Evolutionary conservation across 164 flowering plant genomes (phyloP), one percentile per base, ranked within the genome.

Genomic region (Vitis rupestris): DNA sequence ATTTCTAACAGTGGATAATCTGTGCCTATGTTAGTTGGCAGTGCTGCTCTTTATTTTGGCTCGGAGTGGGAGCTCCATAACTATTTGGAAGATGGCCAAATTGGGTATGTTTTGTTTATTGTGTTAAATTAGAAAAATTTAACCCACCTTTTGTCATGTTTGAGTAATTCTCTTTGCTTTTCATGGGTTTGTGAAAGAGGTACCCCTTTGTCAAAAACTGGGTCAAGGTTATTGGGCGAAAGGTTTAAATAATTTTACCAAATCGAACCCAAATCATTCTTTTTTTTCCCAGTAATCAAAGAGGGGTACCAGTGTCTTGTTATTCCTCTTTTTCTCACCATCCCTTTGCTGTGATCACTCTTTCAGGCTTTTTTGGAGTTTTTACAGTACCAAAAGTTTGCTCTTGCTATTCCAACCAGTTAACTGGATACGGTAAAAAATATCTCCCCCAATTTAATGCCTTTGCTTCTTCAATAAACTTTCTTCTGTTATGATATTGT

Each of bases 301-400:
- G 27, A 37, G 44, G 7, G 44, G 44, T 37, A 4, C 44, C 19
- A 61, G 64, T 27, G 23, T 65, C 66, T 14, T 37, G 60, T 15
- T 44, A 53, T 61, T 60, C 53, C 53, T 61, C 47, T 16, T 52
- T 55, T 61, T 31, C 54, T 7, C 44, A 44, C 61, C 69, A 54
- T 66, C 37, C 4, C 58, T 27, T 9, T 30, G 54, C 9, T 48
- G 27, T 62, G 50, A 23, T 31, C 9, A 19, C 13, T 60, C 19
- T 6, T 48, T 62, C 97, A 92, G 98, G 93, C 23, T 94, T 94
- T 72, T 84, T 92, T 47, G 93, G 88, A 71, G 93, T 82, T 67
- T 94, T 94, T 70, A 86, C 83, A 1, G 69, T 92, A 0, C 98
- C 98, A 31, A 94, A 87, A 86, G 54, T 94, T 55, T 90, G 87